A percentile compares a stretch with the other conserved stretches of the same genome.
Evolutionary conservation across 768 basidiomycete genomes (phyloP).

Genomic region (Pleurotus salmoneostramineus): DNA sequence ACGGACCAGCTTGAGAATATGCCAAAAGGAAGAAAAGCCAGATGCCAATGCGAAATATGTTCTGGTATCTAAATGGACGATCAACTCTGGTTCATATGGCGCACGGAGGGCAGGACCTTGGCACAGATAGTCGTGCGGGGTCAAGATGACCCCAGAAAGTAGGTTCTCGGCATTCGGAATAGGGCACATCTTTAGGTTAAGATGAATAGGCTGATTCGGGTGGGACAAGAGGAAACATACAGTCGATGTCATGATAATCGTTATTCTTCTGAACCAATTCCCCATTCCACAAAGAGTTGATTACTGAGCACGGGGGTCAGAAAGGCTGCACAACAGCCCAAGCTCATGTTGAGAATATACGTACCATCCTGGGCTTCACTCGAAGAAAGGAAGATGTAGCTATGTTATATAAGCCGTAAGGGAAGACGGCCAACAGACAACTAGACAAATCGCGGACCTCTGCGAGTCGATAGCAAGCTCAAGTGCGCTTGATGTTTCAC

Average conservation of each 20-base stretch:
- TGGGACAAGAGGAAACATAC: conserved; percentile 35
- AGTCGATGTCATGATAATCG: conserved; percentile 74
- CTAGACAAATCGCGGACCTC: conserved; percentile 44
- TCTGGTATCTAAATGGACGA: conserved; percentile 63
- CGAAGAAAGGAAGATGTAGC: conserved; percentile 82
- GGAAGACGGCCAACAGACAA: background rate
- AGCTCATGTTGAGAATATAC: conserved; percentile 16
- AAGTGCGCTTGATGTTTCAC: conserved; percentile 71
- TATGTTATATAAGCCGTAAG: conserved; percentile 27
- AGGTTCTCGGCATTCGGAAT: conserved; percentile 46
- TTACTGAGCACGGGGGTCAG: background rate
- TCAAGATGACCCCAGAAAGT: conserved; percentile 72
- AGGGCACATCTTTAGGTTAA: conserved; percentile 54
- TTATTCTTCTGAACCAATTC: conserved; percentile 77
- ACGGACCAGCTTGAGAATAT: conserved; percentile 79
- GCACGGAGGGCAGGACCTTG: conserved; percentile 41
- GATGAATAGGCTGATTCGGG: background rate
- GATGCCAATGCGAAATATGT: conserved; percentile 69
- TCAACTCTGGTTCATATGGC: background rate
- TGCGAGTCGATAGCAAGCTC: conserved; percentile 93
- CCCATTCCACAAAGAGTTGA: conserved; percentile 69
- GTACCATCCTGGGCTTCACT: conserved; percentile 79
- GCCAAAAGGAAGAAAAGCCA: conserved; percentile 77
- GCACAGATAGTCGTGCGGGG: conserved; percentile 75
- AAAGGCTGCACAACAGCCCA: background rate